Percentiles rank a stretch among this genome's conserved stretches.
Evolutionary conservation across 768 basidiomycete genomes (phyloP).

Genomic region (Cystobasidium onofrii): DNA sequence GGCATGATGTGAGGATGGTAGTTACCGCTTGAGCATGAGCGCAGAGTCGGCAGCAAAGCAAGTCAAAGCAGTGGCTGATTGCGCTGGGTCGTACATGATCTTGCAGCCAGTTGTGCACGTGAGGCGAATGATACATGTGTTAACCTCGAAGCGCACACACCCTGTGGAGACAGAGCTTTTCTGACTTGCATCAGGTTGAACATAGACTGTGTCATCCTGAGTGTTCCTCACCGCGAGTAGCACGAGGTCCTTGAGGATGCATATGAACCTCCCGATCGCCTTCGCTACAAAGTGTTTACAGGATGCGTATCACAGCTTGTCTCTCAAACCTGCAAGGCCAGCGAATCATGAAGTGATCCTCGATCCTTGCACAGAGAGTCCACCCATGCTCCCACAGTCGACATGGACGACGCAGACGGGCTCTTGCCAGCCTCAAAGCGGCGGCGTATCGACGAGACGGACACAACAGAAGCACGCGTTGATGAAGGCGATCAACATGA

Average conservation of each 20-base stretch:
- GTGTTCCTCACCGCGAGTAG: no score
- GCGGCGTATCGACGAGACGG: conserved; percentile 8
- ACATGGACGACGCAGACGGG: background rate
- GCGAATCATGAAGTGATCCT: background rate
- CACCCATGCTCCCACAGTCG: background rate
- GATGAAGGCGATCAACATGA: background rate
- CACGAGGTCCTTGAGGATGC: no score
- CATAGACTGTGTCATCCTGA: no score
- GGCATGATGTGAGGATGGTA: background rate
- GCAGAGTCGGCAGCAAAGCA: background rate
- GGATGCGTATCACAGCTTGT: no score
- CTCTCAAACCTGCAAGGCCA: no score
- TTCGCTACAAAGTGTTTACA: no score
- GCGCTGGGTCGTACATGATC: background rate
- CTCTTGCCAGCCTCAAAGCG: background rate
- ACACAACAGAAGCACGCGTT: background rate
- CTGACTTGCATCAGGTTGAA: no score
- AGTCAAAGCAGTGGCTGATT: no score
- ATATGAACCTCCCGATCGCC: no score
- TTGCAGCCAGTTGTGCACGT: background rate
- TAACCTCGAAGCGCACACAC: no score
- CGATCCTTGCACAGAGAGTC: background rate
- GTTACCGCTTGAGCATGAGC: background rate
- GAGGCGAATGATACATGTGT: no score
- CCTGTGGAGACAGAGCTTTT: no score